Evolutionary conservation across 345 rosid genomes (phyloP).

Genomic region (Melaleuca quinquenervia): DNA sequence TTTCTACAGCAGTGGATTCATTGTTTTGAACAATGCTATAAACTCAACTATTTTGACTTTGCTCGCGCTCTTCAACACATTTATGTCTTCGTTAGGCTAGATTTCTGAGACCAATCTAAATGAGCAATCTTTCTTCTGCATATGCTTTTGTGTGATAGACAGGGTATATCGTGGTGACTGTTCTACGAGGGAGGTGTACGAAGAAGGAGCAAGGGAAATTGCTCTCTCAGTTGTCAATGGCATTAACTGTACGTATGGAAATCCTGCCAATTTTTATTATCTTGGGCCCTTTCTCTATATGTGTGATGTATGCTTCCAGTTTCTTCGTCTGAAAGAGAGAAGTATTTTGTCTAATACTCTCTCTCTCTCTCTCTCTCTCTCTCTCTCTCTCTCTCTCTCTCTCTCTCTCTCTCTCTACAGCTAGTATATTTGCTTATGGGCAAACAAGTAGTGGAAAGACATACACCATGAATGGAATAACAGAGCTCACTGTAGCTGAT

Average conservation of each 20-base stretch:
- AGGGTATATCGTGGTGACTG: constrained; percentile 87
- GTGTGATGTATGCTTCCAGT: not conserved
- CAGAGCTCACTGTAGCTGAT: constrained; percentile 78
- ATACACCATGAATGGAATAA: constrained; percentile 92
- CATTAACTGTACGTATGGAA: constrained; percentile 59
- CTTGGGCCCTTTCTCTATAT: not conserved
- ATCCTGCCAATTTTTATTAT: not conserved
- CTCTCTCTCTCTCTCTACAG: constrained; percentile 28
- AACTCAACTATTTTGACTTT: not conserved
- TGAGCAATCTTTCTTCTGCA: not conserved
- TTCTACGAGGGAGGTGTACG: constrained; percentile 70
- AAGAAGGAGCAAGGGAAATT: constrained; percentile 73
- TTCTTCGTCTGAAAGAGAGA: not conserved
- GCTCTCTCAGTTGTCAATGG: constrained; percentile 89
- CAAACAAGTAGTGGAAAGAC: constrained; percentile 99
- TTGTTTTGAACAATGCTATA: not conserved
- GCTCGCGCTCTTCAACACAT: not conserved
- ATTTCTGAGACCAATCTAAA: not conserved
- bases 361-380: not conserved
- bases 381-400: too few relatives aligned
- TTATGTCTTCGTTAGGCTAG: not conserved
- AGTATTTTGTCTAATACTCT: not conserved
- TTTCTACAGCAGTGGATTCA: not conserved
- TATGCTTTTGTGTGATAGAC: constrained; percentile 34
- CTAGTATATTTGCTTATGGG: constrained; percentile 95